A percentile compares a stretch with the other conserved stretches of the same genome.
phyloP scores from a whole-genome alignment of 2,329 filamentous ascomycete species.

The Scytalidium lignicola region DNA sequence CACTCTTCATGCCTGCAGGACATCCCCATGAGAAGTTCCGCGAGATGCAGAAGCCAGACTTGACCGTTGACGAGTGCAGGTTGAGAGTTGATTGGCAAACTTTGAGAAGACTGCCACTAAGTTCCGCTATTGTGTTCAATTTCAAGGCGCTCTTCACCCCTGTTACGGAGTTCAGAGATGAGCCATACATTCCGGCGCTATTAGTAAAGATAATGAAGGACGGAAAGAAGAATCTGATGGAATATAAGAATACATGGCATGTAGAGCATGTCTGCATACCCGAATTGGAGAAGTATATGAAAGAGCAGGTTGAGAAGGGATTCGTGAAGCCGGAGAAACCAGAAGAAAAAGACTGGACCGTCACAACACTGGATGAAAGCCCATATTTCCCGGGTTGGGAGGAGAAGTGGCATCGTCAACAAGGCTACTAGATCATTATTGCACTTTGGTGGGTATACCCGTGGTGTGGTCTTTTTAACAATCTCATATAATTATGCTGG shows the following conservation, averaged over 20 bases:
- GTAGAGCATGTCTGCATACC: slow-evolving; percentile 69
- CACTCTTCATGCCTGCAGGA: slow-evolving; percentile 68
- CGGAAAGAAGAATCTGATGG: slow-evolving; percentile 65
- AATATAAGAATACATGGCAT: slow-evolving; percentile 80
- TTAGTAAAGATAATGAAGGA: slow-evolving; percentile 64
- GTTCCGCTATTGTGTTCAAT: slow-evolving; percentile 74
- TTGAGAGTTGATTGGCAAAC: slow-evolving; percentile 88
- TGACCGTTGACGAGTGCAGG: slow-evolving; percentile 55
- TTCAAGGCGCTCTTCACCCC: slow-evolving; percentile 85
- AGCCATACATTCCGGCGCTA: slow-evolving; percentile 67
- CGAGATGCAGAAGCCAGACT: slow-evolving; percentile 47
- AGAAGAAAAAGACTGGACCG: slow-evolving; percentile 38
- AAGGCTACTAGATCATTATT: slow-evolving; percentile 43
- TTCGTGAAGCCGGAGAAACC: slow-evolving; percentile 39
- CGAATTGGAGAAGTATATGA: slow-evolving; percentile 55
- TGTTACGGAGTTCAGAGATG: slow-evolving; percentile 61
- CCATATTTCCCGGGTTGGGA: slow-evolving; percentile 76
- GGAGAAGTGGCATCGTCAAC: slow-evolving; percentile 63
- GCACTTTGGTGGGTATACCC: too few species aligned
- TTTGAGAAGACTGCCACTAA: slow-evolving; percentile 70
- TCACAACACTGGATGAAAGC: slow-evolving; percentile 64
- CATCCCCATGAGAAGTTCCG: slow-evolving; percentile 60
- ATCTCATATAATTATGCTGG: too few species aligned
- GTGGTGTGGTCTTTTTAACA: too few species aligned
- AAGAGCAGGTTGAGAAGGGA: slow-evolving; percentile 60